Percentiles rank a stretch among this genome's conserved stretches.
phyloP scores from a whole-genome alignment of 2,329 filamentous ascomycete genomes.

The Diplodia mutila region DNA sequence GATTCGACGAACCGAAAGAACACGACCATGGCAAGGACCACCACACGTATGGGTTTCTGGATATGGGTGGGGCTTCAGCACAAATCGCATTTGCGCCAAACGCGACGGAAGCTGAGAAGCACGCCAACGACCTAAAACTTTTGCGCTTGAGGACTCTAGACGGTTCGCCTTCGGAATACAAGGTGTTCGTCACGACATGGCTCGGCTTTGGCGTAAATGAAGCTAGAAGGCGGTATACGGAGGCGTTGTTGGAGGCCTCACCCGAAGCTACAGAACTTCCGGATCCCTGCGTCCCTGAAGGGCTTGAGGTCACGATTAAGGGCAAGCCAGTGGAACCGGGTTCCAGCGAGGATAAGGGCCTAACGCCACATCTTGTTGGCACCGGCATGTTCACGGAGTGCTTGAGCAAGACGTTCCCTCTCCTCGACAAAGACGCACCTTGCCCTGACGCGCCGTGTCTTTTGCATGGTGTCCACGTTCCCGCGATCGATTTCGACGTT shows the following conservation, averaged over 20 bases:
- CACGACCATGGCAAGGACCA: slow-evolving; percentile 85
- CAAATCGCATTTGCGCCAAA: slow-evolving; percentile 99
- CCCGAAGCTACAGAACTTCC: slow-evolving; percentile 69
- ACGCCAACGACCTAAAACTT: slow-evolving; percentile 85
- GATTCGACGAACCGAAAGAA: slow-evolving; percentile 76
- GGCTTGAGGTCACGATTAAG: slow-evolving; percentile 73
- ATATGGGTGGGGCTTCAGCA: slow-evolving; percentile 97
- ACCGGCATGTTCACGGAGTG: slow-evolving; percentile 89
- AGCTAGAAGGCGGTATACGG: slow-evolving; percentile 82
- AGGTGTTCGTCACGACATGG: slow-evolving; percentile 95
- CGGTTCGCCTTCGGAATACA: slow-evolving; percentile 77
- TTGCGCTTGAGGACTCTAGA: slow-evolving; percentile 82
- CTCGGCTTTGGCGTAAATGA: slow-evolving; percentile 96
- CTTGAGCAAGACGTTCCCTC: slow-evolving; percentile 76
- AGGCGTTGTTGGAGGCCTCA: slow-evolving; percentile 71
- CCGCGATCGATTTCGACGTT: slow-evolving; percentile 93
- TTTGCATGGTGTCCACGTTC: slow-evolving; percentile 87
- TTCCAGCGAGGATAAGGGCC: slow-evolving; percentile 46
- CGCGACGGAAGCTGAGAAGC: slow-evolving; percentile 82
- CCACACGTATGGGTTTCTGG: slow-evolving; percentile 94
- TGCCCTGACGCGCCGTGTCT: slow-evolving; percentile 85
- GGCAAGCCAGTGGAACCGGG: slow-evolving; percentile 61
- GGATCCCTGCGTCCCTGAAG: slow-evolving; percentile 86
- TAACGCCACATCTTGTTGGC: slow-evolving; percentile 68
- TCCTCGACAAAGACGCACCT: slow-evolving; percentile 85